These are phyloP conservation scores for Kodamaea arcana DNA, from an alignment of 1,139 yeast genomes.

Conservation along the genomic window DNA sequence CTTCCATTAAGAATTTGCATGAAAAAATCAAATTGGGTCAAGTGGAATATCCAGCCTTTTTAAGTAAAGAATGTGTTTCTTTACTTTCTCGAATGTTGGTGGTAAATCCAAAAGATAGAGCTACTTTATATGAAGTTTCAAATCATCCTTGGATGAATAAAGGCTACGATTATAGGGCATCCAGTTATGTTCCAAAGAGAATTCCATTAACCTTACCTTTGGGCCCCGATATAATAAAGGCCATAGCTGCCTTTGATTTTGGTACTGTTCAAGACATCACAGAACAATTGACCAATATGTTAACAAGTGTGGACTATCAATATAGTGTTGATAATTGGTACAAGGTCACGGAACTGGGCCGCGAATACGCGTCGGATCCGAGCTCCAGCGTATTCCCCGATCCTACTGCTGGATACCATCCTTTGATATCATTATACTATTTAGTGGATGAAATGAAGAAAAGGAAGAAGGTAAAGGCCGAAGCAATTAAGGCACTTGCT, in stretches of 20 bases:
- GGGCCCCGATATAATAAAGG: slow-evolving; percentile 63
- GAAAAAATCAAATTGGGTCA: slow-evolving; percentile 90
- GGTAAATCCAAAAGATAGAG: slow-evolving; percentile 81
- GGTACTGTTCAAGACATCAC: slow-evolving; percentile 62
- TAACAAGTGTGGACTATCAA: slow-evolving; percentile 67
- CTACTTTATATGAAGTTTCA: slow-evolving; percentile 71
- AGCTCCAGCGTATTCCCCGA: slow-evolving; percentile 49
- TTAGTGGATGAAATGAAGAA: slow-evolving; percentile 79
- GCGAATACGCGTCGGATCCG: slow-evolving; percentile 40
- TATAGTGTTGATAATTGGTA: slow-evolving; percentile 66
- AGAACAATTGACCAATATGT: slow-evolving; percentile 52
- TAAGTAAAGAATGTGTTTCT: slow-evolving; percentile 81
- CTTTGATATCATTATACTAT: slow-evolving; percentile 80
- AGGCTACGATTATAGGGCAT: slow-evolving; percentile 75
- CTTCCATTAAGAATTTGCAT: slow-evolving; percentile 85
- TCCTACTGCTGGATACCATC: slow-evolving; percentile 90
- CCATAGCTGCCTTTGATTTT: slow-evolving; percentile 77
- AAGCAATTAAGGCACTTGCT: slow-evolving; percentile 26
- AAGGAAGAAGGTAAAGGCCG: slow-evolving; percentile 61
- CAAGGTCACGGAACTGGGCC: slow-evolving; percentile 37
- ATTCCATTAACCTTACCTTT: slow-evolving; percentile 72
- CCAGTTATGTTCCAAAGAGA: slow-evolving; percentile 72
- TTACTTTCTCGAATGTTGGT: slow-evolving; percentile 85
- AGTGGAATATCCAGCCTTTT: slow-evolving; percentile 84
- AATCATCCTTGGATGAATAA: slow-evolving; percentile 94